Conservation (phyloP, 768 basidiomycete species). For the Auricularia cornea region DNA sequence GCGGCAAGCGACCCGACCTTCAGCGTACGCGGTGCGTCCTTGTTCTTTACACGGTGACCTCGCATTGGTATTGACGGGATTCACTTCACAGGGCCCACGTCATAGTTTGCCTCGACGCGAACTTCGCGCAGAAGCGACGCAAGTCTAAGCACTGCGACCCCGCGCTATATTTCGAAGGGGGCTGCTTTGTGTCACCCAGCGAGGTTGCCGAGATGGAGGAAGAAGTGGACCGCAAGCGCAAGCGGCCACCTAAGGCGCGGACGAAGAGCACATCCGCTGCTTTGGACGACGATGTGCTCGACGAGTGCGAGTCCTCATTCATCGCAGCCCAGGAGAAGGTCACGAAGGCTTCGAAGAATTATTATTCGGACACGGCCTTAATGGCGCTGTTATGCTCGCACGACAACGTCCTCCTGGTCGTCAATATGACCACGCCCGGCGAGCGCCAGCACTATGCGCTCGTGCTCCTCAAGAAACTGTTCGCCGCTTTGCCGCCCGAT, state of each 20-base stretch:
- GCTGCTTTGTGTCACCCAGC: neutral
- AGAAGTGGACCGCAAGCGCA: neutral
- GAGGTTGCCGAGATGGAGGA: neutral
- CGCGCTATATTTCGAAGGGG: neutral
- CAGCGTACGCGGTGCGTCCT: neutral
- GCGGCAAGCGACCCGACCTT: neutral
- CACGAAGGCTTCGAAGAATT: constrained; percentile 2
- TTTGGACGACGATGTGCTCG: neutral
- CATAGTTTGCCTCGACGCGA: constrained; percentile 3
- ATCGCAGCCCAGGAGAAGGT: constrained; percentile 6
- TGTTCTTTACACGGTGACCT: neutral
- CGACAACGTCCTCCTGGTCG: constrained; percentile 21
- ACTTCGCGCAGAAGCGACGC: constrained; percentile 2
- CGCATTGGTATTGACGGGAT: neutral
- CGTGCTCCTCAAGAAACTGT: constrained; percentile 25
- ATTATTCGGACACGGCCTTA: constrained; percentile 14
- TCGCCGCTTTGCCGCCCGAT: constrained; percentile 19
- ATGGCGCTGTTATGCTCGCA: constrained; percentile 14
- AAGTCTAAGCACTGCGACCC: neutral
- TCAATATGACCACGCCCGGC: constrained; percentile 33
- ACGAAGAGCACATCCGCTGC: neutral
- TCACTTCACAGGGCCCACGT: constrained; percentile 1
- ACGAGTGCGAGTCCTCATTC: constrained; percentile 8
- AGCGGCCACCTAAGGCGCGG: neutral
- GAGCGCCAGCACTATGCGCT: constrained; percentile 33